Evolutionary conservation across 2,329 filamentous ascomycete species (phyloP).

Genomic region (Orbilia blumenaviensis): DNA sequence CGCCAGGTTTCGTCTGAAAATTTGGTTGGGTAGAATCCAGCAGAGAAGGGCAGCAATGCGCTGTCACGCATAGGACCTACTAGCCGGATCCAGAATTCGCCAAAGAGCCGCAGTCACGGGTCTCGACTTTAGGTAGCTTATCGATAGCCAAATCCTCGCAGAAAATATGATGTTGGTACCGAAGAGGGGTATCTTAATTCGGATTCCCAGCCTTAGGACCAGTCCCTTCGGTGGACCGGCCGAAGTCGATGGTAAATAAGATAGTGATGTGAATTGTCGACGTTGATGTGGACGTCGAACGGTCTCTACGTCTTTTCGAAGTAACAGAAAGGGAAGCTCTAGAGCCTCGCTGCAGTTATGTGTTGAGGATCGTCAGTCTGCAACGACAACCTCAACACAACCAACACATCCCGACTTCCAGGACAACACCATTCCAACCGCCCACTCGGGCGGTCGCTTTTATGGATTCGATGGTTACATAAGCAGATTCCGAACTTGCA

Average conservation of each 20-base stretch:
- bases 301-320: too few species aligned
- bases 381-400: slow-evolving; percentile 13
- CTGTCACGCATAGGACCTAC: slow-evolving; percentile 35
- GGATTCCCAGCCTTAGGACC: too few species aligned
- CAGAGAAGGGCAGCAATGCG: slow-evolving; percentile 41
- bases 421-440: not conserved
- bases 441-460: not conserved
- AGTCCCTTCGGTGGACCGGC: too few species aligned
- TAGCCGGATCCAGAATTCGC: slow-evolving; percentile 9
- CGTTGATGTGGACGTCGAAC: too few species aligned
- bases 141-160: not conserved
- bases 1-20: slow-evolving; percentile 42
- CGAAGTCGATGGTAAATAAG: not conserved
- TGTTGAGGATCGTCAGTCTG: slow-evolving; percentile 4
- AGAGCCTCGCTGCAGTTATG: not conserved
- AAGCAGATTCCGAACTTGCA: too few species aligned
- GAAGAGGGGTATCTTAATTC: too few species aligned
- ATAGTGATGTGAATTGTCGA: not conserved
- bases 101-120: slow-evolving; percentile 14
- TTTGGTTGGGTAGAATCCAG: slow-evolving; percentile 18
- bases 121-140: not conserved
- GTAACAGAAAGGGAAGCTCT: not conserved
- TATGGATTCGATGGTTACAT: not conserved
- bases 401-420: not conserved
- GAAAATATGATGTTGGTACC: too few species aligned